These are phyloP conservation scores for Colletotrichum sansevieriae DNA, from an alignment of 2,329 filamentous ascomycete species.

Conservation along the genomic window DNA sequence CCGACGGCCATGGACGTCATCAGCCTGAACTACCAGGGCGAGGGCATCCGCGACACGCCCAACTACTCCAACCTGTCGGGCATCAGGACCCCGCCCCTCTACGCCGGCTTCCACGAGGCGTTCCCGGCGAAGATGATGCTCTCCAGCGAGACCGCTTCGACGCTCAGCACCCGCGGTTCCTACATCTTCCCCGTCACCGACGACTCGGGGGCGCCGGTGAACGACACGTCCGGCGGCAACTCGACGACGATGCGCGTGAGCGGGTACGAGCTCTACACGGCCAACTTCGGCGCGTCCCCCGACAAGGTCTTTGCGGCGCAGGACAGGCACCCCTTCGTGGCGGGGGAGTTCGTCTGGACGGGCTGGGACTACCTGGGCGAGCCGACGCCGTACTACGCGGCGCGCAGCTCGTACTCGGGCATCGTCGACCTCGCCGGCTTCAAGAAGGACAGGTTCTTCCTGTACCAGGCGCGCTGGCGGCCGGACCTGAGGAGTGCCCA, in stretches of 20 bases:
- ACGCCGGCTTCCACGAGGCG: slow-evolving; percentile 57
- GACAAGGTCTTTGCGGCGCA: slow-evolving; percentile 67
- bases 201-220: slow-evolving; percentile 54
- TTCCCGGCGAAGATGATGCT: slow-evolving; percentile 63
- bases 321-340: slow-evolving; percentile 62
- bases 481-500: slow-evolving; percentile 62
- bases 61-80: slow-evolving; percentile 49
- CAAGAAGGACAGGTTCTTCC: slow-evolving; percentile 66
- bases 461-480: slow-evolving; percentile 68
- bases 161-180: slow-evolving; percentile 63
- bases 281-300: slow-evolving; percentile 60
- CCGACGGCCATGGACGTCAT: slow-evolving; percentile 59
- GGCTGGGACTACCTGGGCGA: slow-evolving; percentile 66
- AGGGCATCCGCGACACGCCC: slow-evolving; percentile 55
- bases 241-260: slow-evolving; percentile 54
- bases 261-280: slow-evolving; percentile 65
- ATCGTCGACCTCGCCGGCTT: slow-evolving; percentile 71
- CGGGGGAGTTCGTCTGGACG: slow-evolving; percentile 67
- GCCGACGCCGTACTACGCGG: slow-evolving; percentile 61
- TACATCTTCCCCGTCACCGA: slow-evolving; percentile 65
- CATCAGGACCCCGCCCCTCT: slow-evolving; percentile 49
- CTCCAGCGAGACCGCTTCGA: slow-evolving; percentile 58
- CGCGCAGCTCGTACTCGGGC: slow-evolving; percentile 67
- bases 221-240: slow-evolving; percentile 56
- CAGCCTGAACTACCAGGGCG: slow-evolving; percentile 69